Percentiles rank a stretch among this genome's conserved stretches.
These are phyloP conservation scores for Aaosphaeria pasadenensis DNA, from an alignment of 2,329 filamentous ascomycete genomes.

Conservation along the genomic window DNA sequence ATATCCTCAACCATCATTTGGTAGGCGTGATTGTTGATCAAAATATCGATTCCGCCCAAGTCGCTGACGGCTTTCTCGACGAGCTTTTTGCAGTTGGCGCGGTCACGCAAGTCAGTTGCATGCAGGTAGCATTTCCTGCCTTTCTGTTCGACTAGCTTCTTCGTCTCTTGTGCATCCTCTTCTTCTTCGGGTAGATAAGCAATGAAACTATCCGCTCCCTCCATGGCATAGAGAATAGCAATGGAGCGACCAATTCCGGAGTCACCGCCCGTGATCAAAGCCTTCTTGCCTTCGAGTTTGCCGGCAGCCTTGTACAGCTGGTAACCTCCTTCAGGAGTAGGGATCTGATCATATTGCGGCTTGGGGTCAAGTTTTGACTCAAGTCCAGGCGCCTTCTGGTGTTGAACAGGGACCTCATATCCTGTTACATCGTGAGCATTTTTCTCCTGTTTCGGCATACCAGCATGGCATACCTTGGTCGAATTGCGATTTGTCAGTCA, in stretches of 20 bases:
- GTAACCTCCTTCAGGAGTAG: conserved; percentile 64
- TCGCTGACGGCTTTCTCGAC: conserved; percentile 64
- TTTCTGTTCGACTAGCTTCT: conserved; percentile 64
- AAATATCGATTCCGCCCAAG: conserved; percentile 69
- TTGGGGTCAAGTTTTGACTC: conserved; percentile 56
- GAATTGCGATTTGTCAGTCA: conserved; percentile 31
- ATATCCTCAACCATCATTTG: conserved; percentile 74
- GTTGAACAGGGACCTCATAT: conserved; percentile 47
- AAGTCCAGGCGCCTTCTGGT: conserved; percentile 53
- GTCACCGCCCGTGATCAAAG: conserved; percentile 79
- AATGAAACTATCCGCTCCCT: conserved; percentile 72
- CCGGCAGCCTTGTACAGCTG: conserved; percentile 71
- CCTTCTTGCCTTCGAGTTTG: conserved; percentile 72
- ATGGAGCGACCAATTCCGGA: conserved; percentile 74
- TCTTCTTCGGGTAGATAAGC: conserved; percentile 74
- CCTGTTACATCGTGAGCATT: conserved; percentile 28
- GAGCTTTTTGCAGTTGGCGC: conserved; percentile 66
- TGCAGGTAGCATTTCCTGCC: conserved; percentile 65
- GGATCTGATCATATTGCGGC: conserved; percentile 63
- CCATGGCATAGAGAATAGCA: conserved; percentile 75
- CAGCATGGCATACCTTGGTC: conserved; percentile 24
- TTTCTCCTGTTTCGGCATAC: not conserved
- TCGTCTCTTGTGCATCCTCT: conserved; percentile 71
- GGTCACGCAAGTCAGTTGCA: conserved; percentile 62
- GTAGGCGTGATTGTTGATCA: conserved; percentile 70